These are phyloP conservation scores for Cymodocea nodosa DNA, from an alignment of 116 monocot species.

Conservation along the genomic window DNA sequence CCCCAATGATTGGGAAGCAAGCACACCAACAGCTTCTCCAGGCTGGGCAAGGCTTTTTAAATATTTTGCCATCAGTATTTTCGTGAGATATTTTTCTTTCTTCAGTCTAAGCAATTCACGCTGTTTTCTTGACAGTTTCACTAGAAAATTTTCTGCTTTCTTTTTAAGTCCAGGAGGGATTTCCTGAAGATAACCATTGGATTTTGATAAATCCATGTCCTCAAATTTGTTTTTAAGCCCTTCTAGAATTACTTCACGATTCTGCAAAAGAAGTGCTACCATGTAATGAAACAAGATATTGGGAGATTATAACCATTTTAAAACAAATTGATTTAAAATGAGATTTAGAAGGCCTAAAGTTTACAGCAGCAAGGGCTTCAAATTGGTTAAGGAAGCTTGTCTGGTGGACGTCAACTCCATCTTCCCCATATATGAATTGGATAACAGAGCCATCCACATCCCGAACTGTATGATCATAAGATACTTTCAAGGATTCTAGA, in stretches of 20 bases:
- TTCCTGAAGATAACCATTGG: conserved; percentile 39
- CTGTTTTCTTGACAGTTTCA: conserved; percentile 15
- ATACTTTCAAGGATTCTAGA: conserved; percentile 72
- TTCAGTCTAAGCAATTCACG: conserved; percentile 19
- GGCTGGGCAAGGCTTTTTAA: conserved; percentile 72
- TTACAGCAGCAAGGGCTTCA: conserved; percentile 51
- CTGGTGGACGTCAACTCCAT: conserved; percentile 89
- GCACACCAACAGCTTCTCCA: conserved; percentile 91
- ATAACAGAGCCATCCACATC: conserved; percentile 88
- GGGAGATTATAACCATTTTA: not conserved
- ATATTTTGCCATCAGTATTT: conserved; percentile 67
- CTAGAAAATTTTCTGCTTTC: conserved; percentile 23
- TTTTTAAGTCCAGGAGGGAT: conserved; percentile 36
- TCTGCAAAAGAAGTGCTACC: conserved; percentile 26
- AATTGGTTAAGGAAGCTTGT: conserved; percentile 65
- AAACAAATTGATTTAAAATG: not conserved
- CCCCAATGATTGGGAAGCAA: conserved; percentile 93
- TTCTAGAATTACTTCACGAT: conserved; percentile 41
- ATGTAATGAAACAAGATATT: not conserved
- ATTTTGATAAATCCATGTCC: conserved; percentile 24
- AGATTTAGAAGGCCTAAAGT: not conserved
- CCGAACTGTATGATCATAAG: conserved; percentile 89
- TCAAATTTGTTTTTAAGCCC: conserved; percentile 18
- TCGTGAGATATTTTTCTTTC: conserved; percentile 39
- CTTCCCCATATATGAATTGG: conserved; percentile 88